Percentiles rank a stretch among this genome's conserved stretches.
Conservation (phyloP, 805 yeast species). For the Tetrapisispora iriomotensis region DNA sequence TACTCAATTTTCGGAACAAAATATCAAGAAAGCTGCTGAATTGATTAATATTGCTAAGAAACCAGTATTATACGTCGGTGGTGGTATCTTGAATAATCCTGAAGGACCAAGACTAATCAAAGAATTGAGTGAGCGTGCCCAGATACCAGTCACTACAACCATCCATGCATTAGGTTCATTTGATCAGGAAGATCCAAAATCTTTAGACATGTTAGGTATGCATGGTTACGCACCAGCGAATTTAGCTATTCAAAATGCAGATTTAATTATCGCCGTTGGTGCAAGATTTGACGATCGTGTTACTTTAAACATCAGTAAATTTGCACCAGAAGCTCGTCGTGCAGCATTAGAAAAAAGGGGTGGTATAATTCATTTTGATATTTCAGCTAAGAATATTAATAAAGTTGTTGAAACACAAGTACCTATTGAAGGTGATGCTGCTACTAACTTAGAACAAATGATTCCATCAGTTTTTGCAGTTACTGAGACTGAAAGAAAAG, state of each 20-base stretch:
- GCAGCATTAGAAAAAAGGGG: slow-evolving; percentile 88
- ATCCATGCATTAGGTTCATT: slow-evolving; percentile 90
- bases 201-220: slow-evolving; percentile 96
- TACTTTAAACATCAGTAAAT: slow-evolving; percentile 72
- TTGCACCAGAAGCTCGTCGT: slow-evolving; percentile 86
- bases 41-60: slow-evolving; percentile 74
- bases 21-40: slow-evolving; percentile 66
- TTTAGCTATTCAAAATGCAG: slow-evolving; percentile 88
- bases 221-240: slow-evolving; percentile 96
- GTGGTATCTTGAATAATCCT: slow-evolving; percentile 70
- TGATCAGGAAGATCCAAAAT: slow-evolving; percentile 83
- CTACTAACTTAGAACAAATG: slow-evolving; percentile 61
- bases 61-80: slow-evolving; percentile 88
- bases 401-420: slow-evolving; percentile 95
- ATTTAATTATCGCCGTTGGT: slow-evolving; percentile 86
- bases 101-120: slow-evolving; percentile 73
- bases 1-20: slow-evolving; percentile 63
- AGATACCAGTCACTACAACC: slow-evolving; percentile 94
- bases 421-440: slow-evolving; percentile 94
- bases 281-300: slow-evolving; percentile 99
- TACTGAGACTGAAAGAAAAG: slow-evolving; percentile 43
- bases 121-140: slow-evolving; percentile 81
- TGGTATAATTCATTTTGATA: slow-evolving; percentile 94
- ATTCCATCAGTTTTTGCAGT: slow-evolving; percentile 62
- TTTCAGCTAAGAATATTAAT: slow-evolving; percentile 92